A percentile compares a stretch with the other conserved stretches of the same genome.
phyloP scores from a whole-genome alignment of 768 basidiomycete species.

The Piloderma croceum region DNA sequence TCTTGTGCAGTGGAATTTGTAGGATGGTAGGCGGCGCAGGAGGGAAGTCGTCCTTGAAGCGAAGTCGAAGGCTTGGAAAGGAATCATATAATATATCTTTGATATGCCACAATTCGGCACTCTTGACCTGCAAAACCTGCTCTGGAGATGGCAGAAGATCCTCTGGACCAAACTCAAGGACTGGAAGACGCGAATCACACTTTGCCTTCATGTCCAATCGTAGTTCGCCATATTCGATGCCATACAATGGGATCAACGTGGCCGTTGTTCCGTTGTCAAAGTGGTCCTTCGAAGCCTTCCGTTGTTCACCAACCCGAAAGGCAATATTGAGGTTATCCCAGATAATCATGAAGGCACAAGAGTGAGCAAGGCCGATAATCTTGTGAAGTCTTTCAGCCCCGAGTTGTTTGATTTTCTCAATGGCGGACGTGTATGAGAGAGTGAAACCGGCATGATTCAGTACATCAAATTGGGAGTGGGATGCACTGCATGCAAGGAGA shows the following conservation, averaged over 20 bases:
- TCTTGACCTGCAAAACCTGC: background rate
- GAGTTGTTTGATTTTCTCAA: constrained; percentile 17
- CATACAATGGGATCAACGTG: constrained; percentile 18
- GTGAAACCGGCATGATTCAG: constrained; percentile 23
- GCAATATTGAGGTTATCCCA: constrained; percentile 29
- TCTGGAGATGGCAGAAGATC: background rate
- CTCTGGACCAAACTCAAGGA: background rate
- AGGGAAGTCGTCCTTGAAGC: background rate
- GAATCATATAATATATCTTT: background rate
- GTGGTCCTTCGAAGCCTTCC: constrained; percentile 18
- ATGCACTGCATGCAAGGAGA: constrained; percentile 20
- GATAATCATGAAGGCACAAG: constrained; percentile 10
- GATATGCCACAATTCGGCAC: background rate
- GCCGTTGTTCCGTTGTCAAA: constrained; percentile 29
- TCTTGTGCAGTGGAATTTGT: constrained; percentile 14
- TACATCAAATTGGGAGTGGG: constrained; percentile 20
- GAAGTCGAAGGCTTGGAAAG: background rate
- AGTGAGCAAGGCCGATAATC: background rate
- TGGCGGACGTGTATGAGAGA: constrained; percentile 18
- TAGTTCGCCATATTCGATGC: constrained; percentile 8
- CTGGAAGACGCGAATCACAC: background rate
- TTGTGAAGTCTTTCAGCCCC: constrained; percentile 10
- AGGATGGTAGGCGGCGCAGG: background rate
- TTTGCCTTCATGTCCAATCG: background rate
- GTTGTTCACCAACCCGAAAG: constrained; percentile 20